phyloP scores from a whole-genome alignment of 257 asterid species.

The Orobanche coerulescens region DNA sequence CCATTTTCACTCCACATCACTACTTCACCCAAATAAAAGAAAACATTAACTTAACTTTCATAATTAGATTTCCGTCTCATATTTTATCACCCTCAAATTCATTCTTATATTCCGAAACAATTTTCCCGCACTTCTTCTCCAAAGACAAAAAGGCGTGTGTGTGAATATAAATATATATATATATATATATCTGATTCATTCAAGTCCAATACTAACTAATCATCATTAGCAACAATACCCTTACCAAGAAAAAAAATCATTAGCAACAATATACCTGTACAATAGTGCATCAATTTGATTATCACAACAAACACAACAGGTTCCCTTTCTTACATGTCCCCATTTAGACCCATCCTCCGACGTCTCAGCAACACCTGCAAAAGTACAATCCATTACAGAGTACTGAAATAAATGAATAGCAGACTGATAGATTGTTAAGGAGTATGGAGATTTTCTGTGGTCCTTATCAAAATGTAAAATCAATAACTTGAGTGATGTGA shows the following conservation, averaged over 20 bases:
- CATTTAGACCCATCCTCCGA: slow-evolving; percentile 85
- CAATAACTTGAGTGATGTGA: no score
- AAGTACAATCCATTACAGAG: not conserved
- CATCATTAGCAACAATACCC: not conserved
- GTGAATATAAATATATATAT: no score
- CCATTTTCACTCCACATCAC: no score
- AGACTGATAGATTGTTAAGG: no score
- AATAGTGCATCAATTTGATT: slow-evolving; percentile 74
- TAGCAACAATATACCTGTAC: slow-evolving; percentile 55
- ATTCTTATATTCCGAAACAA: not conserved
- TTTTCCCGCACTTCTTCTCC: not conserved
- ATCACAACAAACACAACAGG: slow-evolving; percentile 96
- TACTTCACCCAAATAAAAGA: no score
- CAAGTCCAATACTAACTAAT: not conserved
- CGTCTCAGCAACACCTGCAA: slow-evolving; percentile 55
- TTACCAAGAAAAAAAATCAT: no score
- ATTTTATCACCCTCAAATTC: not conserved
- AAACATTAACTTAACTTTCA: no score
- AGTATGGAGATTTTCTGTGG: no score
- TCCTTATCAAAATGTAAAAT: no score
- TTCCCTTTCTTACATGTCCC: slow-evolving; percentile 83
- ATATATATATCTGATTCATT: no score
- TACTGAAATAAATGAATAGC: not conserved
- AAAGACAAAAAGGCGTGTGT: no score
- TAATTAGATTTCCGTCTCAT: no score